A percentile compares a stretch with the other conserved stretches of the same genome.
Evolutionary conservation across 495 filamentous ascomycete genomes (phyloP).

Genomic region (Hyaloscypha finlandica): DNA sequence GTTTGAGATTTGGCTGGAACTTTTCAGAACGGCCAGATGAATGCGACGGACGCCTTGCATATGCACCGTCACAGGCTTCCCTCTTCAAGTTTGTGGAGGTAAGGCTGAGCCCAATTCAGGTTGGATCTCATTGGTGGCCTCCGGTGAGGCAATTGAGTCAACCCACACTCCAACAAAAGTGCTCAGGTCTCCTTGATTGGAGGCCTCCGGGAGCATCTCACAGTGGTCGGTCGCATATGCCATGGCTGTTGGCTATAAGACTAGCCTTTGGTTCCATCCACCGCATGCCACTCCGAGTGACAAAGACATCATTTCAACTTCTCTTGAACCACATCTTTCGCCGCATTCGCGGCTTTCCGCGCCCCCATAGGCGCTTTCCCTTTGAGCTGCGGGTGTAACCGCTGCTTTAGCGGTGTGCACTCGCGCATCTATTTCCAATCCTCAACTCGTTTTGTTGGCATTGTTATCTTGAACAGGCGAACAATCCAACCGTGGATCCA

Average conservation of each 20-base stretch:
- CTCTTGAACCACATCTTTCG: constrained; percentile 1
- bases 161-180: neutral
- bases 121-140: constrained; percentile 9
- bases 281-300: neutral
- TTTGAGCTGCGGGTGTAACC: constrained; percentile 19
- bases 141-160: neutral
- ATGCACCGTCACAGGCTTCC: neutral
- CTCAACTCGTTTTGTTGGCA: constrained; percentile 17
- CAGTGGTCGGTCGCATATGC: neutral
- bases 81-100: neutral
- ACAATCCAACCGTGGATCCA: constrained; percentile 19
- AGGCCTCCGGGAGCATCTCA: neutral
- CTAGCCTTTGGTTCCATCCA: neutral
- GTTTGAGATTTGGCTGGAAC: no score
- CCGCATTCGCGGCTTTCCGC: constrained; percentile 9
- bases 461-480: constrained; percentile 8
- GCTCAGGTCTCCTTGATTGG: neutral
- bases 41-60: neutral
- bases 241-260: neutral
- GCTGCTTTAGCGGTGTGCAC: constrained; percentile 21
- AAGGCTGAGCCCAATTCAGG: neutral
- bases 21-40: neutral
- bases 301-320: neutral
- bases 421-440: constrained; percentile 12
- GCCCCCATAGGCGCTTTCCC: constrained; percentile 14